Evolutionary conservation across 1,284 basidiomycete species (phyloP).

Genomic region (Microstroma glucosiphilum): DNA sequence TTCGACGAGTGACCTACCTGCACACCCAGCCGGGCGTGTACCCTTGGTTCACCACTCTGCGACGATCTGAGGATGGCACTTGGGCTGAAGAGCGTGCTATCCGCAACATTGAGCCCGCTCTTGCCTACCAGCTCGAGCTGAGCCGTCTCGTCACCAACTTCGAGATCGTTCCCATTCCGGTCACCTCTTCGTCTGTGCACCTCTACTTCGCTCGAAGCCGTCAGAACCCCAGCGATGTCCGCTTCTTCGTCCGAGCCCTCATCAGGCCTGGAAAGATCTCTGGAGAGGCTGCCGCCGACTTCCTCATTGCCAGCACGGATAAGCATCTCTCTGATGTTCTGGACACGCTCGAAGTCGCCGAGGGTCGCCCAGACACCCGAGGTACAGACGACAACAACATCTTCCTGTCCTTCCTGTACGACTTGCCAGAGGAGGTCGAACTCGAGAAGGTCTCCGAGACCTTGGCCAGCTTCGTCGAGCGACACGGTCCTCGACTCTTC

Average conservation of each 20-base stretch:
- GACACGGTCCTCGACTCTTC: constrained; percentile 88
- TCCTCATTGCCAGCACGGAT: constrained; percentile 96
- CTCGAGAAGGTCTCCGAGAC: constrained; percentile 95
- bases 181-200: constrained; percentile 67
- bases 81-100: constrained; percentile 96
- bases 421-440: constrained; percentile 68
- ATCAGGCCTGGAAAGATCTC: constrained; percentile 89
- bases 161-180: constrained; percentile 70
- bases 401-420: constrained; percentile 92
- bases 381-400: constrained; percentile 50
- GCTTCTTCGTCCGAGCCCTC: constrained; percentile 96
- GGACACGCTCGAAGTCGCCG: constrained; percentile 72
- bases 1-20: constrained; percentile 85
- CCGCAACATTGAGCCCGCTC: constrained; percentile 94
- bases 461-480: constrained; percentile 93
- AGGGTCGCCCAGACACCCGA: constrained; percentile 45
- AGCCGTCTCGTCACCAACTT: constrained; percentile 85
- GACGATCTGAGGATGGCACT: constrained; percentile 57
- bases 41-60: constrained; percentile 89
- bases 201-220: constrained; percentile 89
- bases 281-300: constrained; percentile 79
- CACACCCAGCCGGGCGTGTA: constrained; percentile 87
- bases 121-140: constrained; percentile 97
- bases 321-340: constrained; percentile 88
- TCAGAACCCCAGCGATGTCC: constrained; percentile 88